phyloP scores from a whole-genome alignment of 352 stramenopile genomes.

The Phytophthora lateralis region DNA sequence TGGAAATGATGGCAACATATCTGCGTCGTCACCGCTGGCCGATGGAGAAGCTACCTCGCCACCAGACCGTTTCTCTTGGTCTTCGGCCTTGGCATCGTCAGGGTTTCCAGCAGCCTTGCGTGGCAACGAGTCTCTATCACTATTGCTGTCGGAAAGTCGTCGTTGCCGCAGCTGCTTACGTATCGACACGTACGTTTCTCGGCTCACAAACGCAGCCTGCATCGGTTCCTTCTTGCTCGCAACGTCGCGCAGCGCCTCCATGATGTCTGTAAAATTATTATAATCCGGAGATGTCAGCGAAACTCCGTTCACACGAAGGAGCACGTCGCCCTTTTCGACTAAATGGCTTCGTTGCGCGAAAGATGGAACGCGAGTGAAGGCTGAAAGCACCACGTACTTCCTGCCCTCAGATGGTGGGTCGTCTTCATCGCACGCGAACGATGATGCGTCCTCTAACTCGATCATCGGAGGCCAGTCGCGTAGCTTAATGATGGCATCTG shows the following conservation, averaged over 20 bases:
- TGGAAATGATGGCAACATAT: conserved; percentile 25
- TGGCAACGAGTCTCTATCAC: conserved; percentile 5
- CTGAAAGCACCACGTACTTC: conserved; percentile 72
- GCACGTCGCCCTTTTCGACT: conserved; percentile 67
- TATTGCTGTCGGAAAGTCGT: conserved; percentile 11
- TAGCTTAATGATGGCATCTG: conserved; percentile 78
- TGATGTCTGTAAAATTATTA: conserved; percentile 60
- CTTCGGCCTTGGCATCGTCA: background rate
- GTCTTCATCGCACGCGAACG: conserved; percentile 54
- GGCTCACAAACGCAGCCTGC: conserved; percentile 57
- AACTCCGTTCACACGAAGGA: conserved; percentile 66
- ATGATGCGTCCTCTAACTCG: conserved; percentile 61
- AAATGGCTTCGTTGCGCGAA: conserved; percentile 71
- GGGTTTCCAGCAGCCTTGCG: background rate
- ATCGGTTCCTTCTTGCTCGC: conserved; percentile 60
- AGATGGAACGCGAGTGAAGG: conserved; percentile 72
- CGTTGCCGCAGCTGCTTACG: conserved; percentile 26
- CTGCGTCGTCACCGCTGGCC: conserved; percentile 4
- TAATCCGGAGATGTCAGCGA: conserved; percentile 56
- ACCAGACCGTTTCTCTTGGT: background rate
- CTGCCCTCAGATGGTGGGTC: conserved; percentile 44
- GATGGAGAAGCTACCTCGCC: background rate
- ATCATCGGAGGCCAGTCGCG: conserved; percentile 86
- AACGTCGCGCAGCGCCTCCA: conserved; percentile 58
- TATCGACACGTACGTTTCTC: conserved; percentile 59